Evolutionary conservation across 108 stramenopile species (phyloP).

Genomic region (Bacterosira constricta): DNA sequence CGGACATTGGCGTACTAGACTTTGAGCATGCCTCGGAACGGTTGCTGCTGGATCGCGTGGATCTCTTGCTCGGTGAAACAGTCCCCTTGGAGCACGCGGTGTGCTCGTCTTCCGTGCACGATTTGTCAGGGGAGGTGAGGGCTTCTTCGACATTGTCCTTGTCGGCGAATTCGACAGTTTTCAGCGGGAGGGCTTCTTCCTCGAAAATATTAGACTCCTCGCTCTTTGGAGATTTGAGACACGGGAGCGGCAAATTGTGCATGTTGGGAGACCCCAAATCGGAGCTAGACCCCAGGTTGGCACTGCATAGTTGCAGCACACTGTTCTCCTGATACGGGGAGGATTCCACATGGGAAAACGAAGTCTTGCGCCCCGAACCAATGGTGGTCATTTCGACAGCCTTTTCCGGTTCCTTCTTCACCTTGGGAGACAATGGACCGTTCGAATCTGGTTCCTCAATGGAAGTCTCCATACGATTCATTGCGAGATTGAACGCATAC

Average conservation of each 20-base stretch:
- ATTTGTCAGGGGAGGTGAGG: not conserved
- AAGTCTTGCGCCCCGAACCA: not conserved
- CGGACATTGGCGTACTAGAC: not conserved
- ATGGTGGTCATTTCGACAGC: not conserved
- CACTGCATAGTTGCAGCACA: not conserved
- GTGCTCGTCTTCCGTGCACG: not conserved
- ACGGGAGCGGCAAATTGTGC: not conserved
- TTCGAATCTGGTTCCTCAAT: not conserved
- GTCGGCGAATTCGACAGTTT: conserved; percentile 6
- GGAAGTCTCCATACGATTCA: conserved; percentile 4
- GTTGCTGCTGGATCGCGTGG: not conserved
- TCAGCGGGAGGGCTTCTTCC: not conserved
- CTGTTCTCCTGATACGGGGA: not conserved
- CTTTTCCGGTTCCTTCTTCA: not conserved
- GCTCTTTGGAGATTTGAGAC: not conserved
- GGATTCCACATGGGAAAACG: no score
- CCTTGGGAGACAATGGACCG: not conserved
- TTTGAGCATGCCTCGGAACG: no score
- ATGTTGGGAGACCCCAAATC: not conserved
- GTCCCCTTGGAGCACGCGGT: not conserved
- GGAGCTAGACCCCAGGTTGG: no score
- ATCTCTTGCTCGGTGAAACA: not conserved
- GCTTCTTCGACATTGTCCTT: not conserved
- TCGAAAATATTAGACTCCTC: not conserved
- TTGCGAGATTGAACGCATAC: conserved; percentile 3